phyloP scores from a whole-genome alignment of 495 filamentous ascomycete genomes.

The Corynascus novoguineensis region DNA sequence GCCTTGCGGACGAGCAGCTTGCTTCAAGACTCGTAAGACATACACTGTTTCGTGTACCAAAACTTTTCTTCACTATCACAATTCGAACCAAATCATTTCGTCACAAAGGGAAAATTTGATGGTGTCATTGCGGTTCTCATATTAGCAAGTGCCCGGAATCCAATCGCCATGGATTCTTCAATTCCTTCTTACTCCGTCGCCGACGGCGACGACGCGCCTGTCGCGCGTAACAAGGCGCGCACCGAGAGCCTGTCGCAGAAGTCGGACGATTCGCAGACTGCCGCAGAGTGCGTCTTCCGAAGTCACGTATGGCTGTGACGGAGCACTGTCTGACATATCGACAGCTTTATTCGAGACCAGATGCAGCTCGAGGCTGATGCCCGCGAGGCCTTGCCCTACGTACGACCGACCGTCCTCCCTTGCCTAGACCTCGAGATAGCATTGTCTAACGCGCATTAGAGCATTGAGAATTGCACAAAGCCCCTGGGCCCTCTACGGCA shows the following conservation, averaged over 20 bases:
- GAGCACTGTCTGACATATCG: not conserved
- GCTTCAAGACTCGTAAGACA: no score
- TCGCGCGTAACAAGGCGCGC: slow-evolving; percentile 29
- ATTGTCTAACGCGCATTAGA: slow-evolving; percentile 42
- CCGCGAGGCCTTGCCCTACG: slow-evolving; percentile 88
- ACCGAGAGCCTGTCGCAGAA: slow-evolving; percentile 60
- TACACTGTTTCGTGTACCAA: no score
- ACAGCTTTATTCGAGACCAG: slow-evolving; percentile 81
- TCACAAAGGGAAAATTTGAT: not conserved
- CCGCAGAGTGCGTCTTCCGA: slow-evolving; percentile 60
- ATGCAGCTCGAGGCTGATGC: slow-evolving; percentile 90
- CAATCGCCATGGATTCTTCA: slow-evolving; percentile 27
- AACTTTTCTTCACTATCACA: no score
- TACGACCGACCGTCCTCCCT: slow-evolving; percentile 37
- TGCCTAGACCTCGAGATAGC: no score
- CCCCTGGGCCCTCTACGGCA: slow-evolving; percentile 82
- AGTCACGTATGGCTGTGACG: not conserved
- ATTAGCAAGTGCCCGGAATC: not conserved
- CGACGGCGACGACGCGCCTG: slow-evolving; percentile 21
- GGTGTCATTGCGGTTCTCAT: no score
- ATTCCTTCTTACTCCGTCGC: slow-evolving; percentile 15
- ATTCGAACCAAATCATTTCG: no score
- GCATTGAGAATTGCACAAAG: slow-evolving; percentile 88
- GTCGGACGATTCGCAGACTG: slow-evolving; percentile 72
- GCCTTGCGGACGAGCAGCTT: no score